A percentile compares a stretch with the other conserved stretches of the same genome.
Evolutionary conservation across 2,329 filamentous ascomycete species (phyloP).

Genomic region (Aspergillus novofumigatus): DNA sequence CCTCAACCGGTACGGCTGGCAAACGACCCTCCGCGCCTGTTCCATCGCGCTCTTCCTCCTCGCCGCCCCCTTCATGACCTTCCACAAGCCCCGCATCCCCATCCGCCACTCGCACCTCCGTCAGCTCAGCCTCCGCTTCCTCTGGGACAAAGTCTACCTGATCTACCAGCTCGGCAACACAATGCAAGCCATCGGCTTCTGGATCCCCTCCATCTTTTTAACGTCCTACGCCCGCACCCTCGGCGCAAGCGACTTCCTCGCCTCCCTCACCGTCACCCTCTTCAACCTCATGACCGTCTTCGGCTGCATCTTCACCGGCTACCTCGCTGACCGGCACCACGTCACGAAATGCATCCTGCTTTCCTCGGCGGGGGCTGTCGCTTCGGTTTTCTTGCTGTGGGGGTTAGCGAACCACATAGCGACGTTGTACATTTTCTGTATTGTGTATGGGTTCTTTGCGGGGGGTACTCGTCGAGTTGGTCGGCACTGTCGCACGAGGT

Average conservation of each 20-base stretch:
- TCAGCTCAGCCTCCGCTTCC: conserved; percentile 38
- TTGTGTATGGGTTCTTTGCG: conserved; percentile 62
- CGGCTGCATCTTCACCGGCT: conserved; percentile 35
- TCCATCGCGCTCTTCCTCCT: conserved; percentile 28
- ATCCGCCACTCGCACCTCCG: conserved; percentile 23
- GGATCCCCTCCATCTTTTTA: conserved; percentile 33
- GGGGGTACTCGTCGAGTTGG: conserved; percentile 63
- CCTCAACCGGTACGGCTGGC: conserved; percentile 40
- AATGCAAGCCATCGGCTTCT: conserved; percentile 32
- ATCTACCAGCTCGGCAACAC: conserved; percentile 39
- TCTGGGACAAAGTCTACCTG: conserved; percentile 15
- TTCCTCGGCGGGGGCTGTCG: conserved; percentile 53
- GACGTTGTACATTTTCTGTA: conserved; percentile 54
- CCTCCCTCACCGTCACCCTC: conserved; percentile 15
- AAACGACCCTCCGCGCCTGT: conserved; percentile 43
- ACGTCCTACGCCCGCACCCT: conserved; percentile 26
- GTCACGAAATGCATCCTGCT: conserved; percentile 36
- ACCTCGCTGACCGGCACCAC: conserved; percentile 13
- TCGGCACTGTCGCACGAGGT: conserved; percentile 52
- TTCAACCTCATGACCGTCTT: conserved; percentile 31
- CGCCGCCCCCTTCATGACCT: conserved; percentile 25
- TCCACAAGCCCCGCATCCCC: conserved; percentile 43
- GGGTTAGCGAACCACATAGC: conserved; percentile 47
- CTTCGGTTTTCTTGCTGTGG: conserved; percentile 60
- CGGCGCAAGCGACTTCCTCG: conserved; percentile 12